These are phyloP conservation scores for Cavenderia fasciculata DNA, from an alignment of 78 protist genomes.

Conservation along the genomic window DNA sequence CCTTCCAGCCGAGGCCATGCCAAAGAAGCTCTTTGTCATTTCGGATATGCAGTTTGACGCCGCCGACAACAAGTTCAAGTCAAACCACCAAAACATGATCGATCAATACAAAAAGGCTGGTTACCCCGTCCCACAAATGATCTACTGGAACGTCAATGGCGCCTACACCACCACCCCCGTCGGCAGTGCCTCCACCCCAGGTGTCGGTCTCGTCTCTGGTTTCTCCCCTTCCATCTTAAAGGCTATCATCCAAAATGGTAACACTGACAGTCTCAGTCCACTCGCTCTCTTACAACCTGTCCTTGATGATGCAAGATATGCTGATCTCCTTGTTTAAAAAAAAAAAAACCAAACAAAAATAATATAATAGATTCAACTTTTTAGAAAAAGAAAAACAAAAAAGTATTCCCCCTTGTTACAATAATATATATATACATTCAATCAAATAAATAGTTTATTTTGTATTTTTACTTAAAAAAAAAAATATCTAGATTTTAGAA, in stretches of 20 bases:
- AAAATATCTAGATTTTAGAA: too few species aligned
- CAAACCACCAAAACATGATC: slow-evolving; percentile 21
- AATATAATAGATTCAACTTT: too few species aligned
- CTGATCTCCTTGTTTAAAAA: slow-evolving; percentile 24
- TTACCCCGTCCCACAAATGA: slow-evolving; percentile 34
- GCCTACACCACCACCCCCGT: background rate
- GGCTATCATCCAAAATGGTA: slow-evolving; percentile 56
- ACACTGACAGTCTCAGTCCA: slow-evolving; percentile 16
- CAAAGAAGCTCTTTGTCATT: slow-evolving; percentile 71
- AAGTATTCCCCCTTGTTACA: too few species aligned
- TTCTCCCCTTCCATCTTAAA: slow-evolving; percentile 72
- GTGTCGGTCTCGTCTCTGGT: slow-evolving; percentile 74
- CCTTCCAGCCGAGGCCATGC: slow-evolving; percentile 66
- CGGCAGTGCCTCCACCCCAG: background rate
- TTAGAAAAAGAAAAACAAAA: too few species aligned
- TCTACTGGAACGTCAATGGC: slow-evolving; percentile 77
- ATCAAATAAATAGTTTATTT: background rate
- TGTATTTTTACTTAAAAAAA: background rate
- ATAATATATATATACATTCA: background rate
- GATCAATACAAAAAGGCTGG: slow-evolving; percentile 49
- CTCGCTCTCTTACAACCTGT: slow-evolving; percentile 1
- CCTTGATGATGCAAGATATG: slow-evolving; percentile 37
- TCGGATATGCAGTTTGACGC: slow-evolving; percentile 73
- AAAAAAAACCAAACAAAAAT: too few species aligned
- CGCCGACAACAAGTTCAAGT: slow-evolving; percentile 6